Evolutionary conservation across 805 yeast genomes (phyloP), one percentile per base, ranked within the genome.

Genomic region (Teunomyces stri): DNA sequence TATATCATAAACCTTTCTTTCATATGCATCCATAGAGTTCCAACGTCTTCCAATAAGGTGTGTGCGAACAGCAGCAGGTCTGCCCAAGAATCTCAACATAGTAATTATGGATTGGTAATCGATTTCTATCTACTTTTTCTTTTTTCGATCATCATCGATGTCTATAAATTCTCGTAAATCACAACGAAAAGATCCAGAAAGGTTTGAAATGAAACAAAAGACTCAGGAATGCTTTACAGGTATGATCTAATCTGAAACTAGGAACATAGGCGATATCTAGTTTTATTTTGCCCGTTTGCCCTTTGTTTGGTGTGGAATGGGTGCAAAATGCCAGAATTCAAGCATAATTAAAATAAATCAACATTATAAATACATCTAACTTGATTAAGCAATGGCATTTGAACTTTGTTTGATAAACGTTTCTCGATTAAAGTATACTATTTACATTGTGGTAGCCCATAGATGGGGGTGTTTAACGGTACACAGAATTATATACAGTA

Each of bases 1-100:
- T 47, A 81, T 81, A 21, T 74, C 68, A 58, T 71, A 84, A 21
- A 90, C 78, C 61, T 83, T 74, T 44, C 70, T 62, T 64, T 90
- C 96, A 58, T 84, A 84, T 13, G 75, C 82, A 51, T 75, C 84
- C 74, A 76, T 71, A 5, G 63, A 30, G 43, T 39, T 39, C 31
- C 40, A 37, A 37, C 40, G 40, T 22, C 40, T 37, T 3, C 29
- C 40, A 2, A 37, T 6, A 9, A 21, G 40, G 13, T 27, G 29
- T n/a, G 40, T n/a, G n/a, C 16, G n/a, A 20, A 16, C 40, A 12
- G 29, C 40, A 22, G 29, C 28, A 10, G 29, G 13, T 4, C 16
- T 21, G 29, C 40, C 20, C 29, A 37, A 22, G 29, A 20, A 37
- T 37, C 11, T 37, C 10, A 37, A 22, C 40, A 37, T 37, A 15